Evolutionary conservation across 2,329 filamentous ascomycete species (phyloP), one percentile per base, ranked within the genome.

Genomic region (Fusarium udum): DNA sequence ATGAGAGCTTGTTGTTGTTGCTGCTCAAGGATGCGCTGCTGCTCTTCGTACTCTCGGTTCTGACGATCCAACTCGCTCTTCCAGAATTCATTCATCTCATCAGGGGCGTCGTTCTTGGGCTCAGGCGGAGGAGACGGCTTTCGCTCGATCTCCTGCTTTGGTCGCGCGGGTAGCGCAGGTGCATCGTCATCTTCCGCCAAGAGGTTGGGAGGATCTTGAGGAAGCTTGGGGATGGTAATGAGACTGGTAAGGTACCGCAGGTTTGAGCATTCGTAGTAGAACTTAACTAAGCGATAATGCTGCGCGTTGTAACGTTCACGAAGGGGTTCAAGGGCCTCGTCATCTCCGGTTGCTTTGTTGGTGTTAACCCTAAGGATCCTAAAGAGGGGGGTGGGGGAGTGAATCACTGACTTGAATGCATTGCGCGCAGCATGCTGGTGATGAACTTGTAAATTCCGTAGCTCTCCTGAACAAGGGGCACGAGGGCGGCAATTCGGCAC

Each of bases 361-460:
- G 20, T 52, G 67, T 81, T 56, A 79, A 77, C 69, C 20, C 48
- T 59, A 43, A 49, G 22, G 65, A 63, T 63, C 70, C 37, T 34
- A 51, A 37, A 39, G 18, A 15, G 24, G 11, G 14, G 31, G 14
- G n/a, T 22, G 40, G 36, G 26, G 24, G 24, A 26, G 26, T 26
- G 26, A 53, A 42, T 43, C 28, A 84, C 92, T 80, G 86, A 95
- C 93, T 95, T 6, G 93, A 95, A 82, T 99, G 95, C 95, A 99
- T 98, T 22, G 96, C 96, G 63, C 96, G 91, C 71, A 99, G 85
- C 96, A 99, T 99, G 92, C 96, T 99, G 0, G 96, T 99, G 74
- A 98, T 95, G 82, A 99, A 99, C 84, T 98, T 98, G 87, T 99
- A 99, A 77, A 99, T 98, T 53, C 96, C 96, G 83, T 98, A 99